Base-by-base conservation (phyloP, 2,329 filamentous ascomycete genomes). In the Cladosporium phlei region DNA sequence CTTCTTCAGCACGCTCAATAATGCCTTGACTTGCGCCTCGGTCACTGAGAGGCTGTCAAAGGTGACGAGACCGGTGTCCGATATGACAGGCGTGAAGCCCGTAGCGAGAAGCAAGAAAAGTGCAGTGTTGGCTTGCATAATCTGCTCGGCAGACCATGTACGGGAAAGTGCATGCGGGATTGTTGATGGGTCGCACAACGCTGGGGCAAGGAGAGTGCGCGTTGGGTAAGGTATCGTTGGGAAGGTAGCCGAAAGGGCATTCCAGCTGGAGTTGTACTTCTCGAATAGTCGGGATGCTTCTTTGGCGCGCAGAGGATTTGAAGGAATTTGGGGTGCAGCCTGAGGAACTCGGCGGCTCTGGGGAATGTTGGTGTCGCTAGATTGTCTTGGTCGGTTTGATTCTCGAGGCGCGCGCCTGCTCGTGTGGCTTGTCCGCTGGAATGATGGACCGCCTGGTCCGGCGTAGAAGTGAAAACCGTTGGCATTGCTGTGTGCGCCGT, bases 91-190 rank as follows among this genome's bases (percentile, higher is more conserved):
- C 3, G 43, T 25, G 9, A 64, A 35, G 4, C 51, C 55, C 3
- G 57, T 54, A 3, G 56, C 58, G 28, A 55, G 53, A 3, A 63
- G 48, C 38, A 58, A 64, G 55, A 64, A 63, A 5, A 58, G 56
- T 45, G 62, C 57, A 7, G 55, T 55, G 44, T 64, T 64, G 22
- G 59, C 60, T 53, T 62, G 55, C 55, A 62, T 60, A 14, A 62
- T 47, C 1, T 54, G 53, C 33, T 62, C 60, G n/a, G 58, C 50
- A 9, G 59, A 62, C 61, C 61, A 64, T 3, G 57, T 56, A 4
- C 53, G 50, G 2, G 53, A 49, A 3, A 39, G 38, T 3, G 57
- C 58, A 2, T 60, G 59, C 50, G 52, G 59, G 29, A 64, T 30
- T 1, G 55, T 59, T 25, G 57, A 53, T 14, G 54, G 51, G n/a